These are phyloP conservation scores for Austropuccinia psidii DNA, from an alignment of 1,284 basidiomycete genomes.

Conservation along the genomic window DNA sequence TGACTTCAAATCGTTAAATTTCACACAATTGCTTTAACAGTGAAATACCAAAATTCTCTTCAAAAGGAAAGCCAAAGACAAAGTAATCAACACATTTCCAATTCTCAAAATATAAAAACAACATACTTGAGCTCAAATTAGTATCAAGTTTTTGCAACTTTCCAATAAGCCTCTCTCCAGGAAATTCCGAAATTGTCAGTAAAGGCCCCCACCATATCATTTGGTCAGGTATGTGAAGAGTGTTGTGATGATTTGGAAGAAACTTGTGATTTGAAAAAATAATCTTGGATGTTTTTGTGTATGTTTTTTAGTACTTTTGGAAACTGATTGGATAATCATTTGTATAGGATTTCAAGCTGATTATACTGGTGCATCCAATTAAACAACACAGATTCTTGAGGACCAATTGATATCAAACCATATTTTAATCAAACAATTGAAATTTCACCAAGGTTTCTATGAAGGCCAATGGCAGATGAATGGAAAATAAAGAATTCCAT, in stretches of 20 bases:
- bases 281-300: background rate
- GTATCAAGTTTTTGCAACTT: slow-evolving; percentile 32
- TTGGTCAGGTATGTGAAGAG: slow-evolving; percentile 36
- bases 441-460: slow-evolving; percentile 5
- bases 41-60: no score
- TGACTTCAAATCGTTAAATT: no score
- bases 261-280: background rate
- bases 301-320: slow-evolving; percentile 6
- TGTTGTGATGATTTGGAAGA: slow-evolving; percentile 38
- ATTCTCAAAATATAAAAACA: no score
- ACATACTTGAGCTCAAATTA: no score
- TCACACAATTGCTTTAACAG: no score
- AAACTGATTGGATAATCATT: background rate
- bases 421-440: background rate
- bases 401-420: background rate
- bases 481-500: slow-evolving; percentile 37
- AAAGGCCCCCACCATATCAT: slow-evolving; percentile 37
- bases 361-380: slow-evolving; percentile 30
- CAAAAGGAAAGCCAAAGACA: no score
- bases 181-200: slow-evolving; percentile 36
- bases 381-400: slow-evolving; percentile 19
- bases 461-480: slow-evolving; percentile 32
- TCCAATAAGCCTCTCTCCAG: slow-evolving; percentile 32
- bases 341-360: slow-evolving; percentile 5
- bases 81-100: no score